phyloP scores from a whole-genome alignment of 2,329 filamentous ascomycete genomes.

The Trichoderma polysporum region DNA sequence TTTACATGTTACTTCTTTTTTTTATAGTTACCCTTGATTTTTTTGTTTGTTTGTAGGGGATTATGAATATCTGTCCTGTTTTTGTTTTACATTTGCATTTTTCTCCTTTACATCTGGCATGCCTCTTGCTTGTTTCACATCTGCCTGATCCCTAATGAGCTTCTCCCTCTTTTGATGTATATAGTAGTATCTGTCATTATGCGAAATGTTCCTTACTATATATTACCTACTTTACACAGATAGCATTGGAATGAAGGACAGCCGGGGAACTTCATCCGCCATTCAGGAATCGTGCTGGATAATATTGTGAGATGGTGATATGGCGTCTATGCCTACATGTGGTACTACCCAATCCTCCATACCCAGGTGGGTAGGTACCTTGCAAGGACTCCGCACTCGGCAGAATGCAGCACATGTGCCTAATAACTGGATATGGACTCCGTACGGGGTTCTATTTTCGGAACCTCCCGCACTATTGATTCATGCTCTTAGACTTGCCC shows the following conservation, averaged over 20 bases:
- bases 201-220: background rate
- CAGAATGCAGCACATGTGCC: background rate
- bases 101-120: background rate
- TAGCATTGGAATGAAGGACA: background rate
- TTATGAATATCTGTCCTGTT: background rate
- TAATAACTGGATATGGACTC: background rate
- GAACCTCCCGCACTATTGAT: background rate
- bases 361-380: too few species aligned
- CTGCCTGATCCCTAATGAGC: background rate
- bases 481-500: background rate
- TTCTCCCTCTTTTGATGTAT: background rate
- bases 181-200: background rate
- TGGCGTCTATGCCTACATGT: background rate
- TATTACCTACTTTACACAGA: background rate
- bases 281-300: background rate
- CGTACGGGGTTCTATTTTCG: background rate
- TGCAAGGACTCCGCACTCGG: background rate
- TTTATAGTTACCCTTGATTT: slow-evolving; percentile 5
- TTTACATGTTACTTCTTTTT: slow-evolving; percentile 15
- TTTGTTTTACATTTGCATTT: background rate
- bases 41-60: background rate
- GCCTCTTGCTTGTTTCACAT: background rate
- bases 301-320: background rate
- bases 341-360: background rate
- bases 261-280: background rate